These are phyloP conservation scores for Suillus americanus DNA, from an alignment of 768 basidiomycete species.

Conservation along the genomic window DNA sequence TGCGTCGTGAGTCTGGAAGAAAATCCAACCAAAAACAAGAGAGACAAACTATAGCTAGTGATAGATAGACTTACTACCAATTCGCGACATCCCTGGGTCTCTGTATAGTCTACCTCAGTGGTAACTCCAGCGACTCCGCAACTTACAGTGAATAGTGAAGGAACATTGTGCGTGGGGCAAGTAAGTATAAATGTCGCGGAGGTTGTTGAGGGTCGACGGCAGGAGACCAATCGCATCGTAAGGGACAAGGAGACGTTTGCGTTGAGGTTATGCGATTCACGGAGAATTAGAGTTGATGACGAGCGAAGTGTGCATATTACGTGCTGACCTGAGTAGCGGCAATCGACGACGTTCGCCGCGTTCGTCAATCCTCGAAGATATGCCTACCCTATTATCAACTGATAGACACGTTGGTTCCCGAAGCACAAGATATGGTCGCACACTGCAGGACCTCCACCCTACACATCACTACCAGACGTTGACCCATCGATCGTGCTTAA, in stretches of 20 bases:
- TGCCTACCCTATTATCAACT: background rate
- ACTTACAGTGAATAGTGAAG: no score
- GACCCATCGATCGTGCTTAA: conserved; percentile 49
- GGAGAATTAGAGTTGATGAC: background rate
- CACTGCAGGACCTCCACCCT: conserved; percentile 36
- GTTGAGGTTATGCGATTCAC: conserved; percentile 27
- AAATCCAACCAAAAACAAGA: no score
- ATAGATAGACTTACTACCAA: no score
- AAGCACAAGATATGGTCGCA: background rate
- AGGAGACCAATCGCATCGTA: conserved; percentile 79
- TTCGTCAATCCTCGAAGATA: background rate
- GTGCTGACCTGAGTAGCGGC: background rate
- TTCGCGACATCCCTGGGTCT: no score
- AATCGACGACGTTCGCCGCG: background rate
- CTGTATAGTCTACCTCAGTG: no score
- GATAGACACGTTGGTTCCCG: background rate
- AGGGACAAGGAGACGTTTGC: conserved; percentile 59
- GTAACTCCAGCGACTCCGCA: no score
- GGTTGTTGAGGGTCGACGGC: conserved; percentile 51
- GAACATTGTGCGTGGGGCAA: conserved; percentile 71
- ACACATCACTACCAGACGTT: conserved; percentile 38
- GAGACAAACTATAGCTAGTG: no score
- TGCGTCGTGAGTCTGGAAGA: no score
- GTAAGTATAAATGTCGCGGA: conserved; percentile 67
- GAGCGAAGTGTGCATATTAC: background rate